These are phyloP conservation scores for Cordyceps fumosorosea DNA, from an alignment of 2,329 filamentous ascomycete genomes.

Conservation along the genomic window DNA sequence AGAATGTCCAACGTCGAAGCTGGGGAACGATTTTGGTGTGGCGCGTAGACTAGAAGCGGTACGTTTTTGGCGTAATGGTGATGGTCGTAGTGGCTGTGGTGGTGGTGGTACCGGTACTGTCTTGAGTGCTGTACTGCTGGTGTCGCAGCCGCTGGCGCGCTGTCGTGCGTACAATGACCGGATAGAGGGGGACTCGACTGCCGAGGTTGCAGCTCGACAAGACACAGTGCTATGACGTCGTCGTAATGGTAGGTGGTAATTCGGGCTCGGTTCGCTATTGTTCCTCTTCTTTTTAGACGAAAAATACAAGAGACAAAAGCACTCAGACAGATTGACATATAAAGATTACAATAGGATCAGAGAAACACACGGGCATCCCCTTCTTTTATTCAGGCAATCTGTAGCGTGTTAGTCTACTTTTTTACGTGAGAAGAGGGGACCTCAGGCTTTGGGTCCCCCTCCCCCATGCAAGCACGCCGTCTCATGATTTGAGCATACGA, in stretches of 20 bases:
- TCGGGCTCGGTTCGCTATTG: background rate
- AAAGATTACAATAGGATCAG: background rate
- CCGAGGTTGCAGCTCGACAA: slow-evolving; percentile 1
- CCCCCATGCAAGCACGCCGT: background rate
- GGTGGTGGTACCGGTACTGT: background rate
- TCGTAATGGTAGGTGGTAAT: background rate
- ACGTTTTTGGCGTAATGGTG: background rate
- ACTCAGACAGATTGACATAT: background rate
- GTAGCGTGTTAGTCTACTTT: slow-evolving; percentile 8
- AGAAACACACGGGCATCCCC: background rate
- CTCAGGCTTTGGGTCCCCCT: background rate
- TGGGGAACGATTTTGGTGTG: background rate
- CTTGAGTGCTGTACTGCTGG: background rate
- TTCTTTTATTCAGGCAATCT: slow-evolving; percentile 1
- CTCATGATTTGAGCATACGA: background rate
- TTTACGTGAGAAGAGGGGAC: slow-evolving; percentile 14
- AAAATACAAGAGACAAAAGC: background rate
- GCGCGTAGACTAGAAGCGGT: background rate
- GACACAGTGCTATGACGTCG: slow-evolving; percentile 4
- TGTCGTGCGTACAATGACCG: background rate
- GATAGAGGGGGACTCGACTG: slow-evolving; percentile 5
- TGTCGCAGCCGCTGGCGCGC: background rate
- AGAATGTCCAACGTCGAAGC: background rate
- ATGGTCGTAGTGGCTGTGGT: background rate
- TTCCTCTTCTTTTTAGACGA: background rate